Conservation (phyloP, 257 asterid species). For the Solanum ossicruentum region DNA sequence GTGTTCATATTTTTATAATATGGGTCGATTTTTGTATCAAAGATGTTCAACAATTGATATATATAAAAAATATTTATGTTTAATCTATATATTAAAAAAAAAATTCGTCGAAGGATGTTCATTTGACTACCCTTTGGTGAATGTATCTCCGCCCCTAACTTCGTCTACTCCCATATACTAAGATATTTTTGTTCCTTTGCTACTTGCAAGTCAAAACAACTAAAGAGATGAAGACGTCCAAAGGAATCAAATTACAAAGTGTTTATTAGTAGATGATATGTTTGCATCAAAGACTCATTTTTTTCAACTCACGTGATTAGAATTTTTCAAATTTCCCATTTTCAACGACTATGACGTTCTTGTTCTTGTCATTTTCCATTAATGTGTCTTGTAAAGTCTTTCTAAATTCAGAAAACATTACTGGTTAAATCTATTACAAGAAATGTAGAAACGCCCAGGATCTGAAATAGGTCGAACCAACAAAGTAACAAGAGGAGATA, state of each 20-base stretch:
- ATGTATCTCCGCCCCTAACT: no score
- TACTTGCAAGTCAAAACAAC: not conserved
- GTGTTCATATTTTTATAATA: no score
- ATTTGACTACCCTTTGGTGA: no score
- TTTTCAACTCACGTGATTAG: not conserved
- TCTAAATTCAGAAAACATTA: not conserved
- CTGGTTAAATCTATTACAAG: not conserved
- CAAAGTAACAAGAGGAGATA: not conserved
- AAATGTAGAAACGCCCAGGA: not conserved
- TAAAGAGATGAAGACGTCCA: not conserved
- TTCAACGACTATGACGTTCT: not conserved
- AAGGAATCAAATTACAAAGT: not conserved
- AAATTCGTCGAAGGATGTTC: no score
- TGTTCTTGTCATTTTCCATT: not conserved
- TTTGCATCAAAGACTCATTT: not conserved
- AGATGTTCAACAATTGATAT: no score
- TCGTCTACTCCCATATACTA: not conserved
- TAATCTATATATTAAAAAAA: no score
- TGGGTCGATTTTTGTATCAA: no score
- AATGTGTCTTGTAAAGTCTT: not conserved
- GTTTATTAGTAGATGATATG: not conserved
- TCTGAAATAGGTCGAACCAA: not conserved
- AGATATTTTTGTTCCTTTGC: not conserved
- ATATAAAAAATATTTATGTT: no score
- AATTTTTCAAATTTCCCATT: not conserved